These are phyloP conservation scores for Sabuloglossum arenarium DNA, from an alignment of 495 filamentous ascomycete genomes.

Conservation along the genomic window DNA sequence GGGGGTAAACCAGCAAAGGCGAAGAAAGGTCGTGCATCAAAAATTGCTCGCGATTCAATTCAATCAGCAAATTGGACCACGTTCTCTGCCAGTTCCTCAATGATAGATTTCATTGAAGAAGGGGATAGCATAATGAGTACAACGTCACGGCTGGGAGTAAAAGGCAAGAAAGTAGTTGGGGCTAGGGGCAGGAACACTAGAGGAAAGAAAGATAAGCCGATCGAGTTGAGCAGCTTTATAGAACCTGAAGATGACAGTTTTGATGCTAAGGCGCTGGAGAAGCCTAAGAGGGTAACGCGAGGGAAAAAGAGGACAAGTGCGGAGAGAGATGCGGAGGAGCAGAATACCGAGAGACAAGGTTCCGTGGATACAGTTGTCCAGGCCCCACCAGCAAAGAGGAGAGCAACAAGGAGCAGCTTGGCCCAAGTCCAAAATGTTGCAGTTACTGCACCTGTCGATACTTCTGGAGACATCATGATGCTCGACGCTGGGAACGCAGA, in stretches of 20 bases:
- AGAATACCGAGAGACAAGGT: conserved; percentile 16
- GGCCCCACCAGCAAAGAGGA: conserved; percentile 42
- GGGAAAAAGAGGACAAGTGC: conserved; percentile 50
- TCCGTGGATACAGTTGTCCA: conserved; percentile 10
- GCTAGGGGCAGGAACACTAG: conserved; percentile 28
- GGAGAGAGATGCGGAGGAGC: conserved; percentile 26
- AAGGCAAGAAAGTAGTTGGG: conserved; percentile 11
- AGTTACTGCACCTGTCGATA: neutral
- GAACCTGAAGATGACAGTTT: conserved; percentile 8
- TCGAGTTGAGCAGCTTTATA: neutral
- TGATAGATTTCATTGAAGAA: conserved; percentile 29
- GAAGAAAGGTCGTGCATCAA: conserved; percentile 26
- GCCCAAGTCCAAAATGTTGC: neutral
- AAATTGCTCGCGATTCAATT: conserved; percentile 47
- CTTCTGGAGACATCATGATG: neutral
- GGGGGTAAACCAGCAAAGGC: conserved; percentile 2
- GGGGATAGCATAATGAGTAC: conserved; percentile 51
- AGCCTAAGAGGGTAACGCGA: conserved; percentile 23
- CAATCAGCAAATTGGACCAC: conserved; percentile 27
- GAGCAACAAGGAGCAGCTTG: conserved; percentile 24
- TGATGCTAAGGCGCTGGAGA: conserved; percentile 6
- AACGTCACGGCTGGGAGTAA: conserved; percentile 24
- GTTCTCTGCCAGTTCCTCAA: neutral
- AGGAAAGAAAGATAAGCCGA: conserved; percentile 18
- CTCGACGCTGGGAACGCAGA: conserved; percentile 7